Percentiles rank a stretch among this genome's conserved stretches.
Conservation (phyloP, 148 eudicot genomes). For the Simmondsia chinensis region DNA sequence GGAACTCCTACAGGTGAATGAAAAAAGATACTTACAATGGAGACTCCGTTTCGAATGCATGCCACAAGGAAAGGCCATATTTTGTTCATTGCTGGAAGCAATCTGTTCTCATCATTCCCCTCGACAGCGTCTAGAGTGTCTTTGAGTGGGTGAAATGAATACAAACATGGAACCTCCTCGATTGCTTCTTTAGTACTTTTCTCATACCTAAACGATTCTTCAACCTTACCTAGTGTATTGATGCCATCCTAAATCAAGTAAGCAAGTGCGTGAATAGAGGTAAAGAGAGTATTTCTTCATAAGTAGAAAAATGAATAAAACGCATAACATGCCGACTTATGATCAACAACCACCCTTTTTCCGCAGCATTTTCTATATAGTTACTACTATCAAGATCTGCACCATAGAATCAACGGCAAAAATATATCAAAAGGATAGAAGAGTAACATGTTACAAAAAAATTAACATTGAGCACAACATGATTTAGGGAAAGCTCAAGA, state of each 20-base stretch:
- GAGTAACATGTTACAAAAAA: too few species aligned
- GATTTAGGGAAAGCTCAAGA: too few species aligned
- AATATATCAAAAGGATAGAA: too few species aligned
- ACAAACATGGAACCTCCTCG: conserved; percentile 34
- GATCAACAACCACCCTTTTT: too few species aligned
- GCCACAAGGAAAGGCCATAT: conserved; percentile 88
- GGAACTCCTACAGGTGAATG: neutral
- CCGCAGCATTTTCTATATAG: too few species aligned
- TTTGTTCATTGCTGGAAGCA: conserved; percentile 88
- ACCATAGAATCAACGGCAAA: too few species aligned
- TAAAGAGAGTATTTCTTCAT: too few species aligned
- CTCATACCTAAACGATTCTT: conserved; percentile 68
- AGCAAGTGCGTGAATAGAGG: too few species aligned
- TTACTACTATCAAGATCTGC: too few species aligned
- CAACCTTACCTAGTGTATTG: conserved; percentile 61
- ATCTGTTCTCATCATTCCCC: conserved; percentile 62
- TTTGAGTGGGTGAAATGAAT: conserved; percentile 43
- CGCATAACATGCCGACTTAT: too few species aligned
- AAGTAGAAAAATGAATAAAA: too few species aligned
- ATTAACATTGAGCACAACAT: too few species aligned
- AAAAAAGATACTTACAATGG: conserved; percentile 40
- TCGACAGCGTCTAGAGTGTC: conserved; percentile 62
- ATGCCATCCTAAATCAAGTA: conserved; percentile 46
- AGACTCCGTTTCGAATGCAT: conserved; percentile 61
- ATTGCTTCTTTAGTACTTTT: conserved; percentile 51